These are phyloP conservation scores for Hysterium pulicare DNA, from an alignment of 2,329 filamentous ascomycete genomes.

Conservation along the genomic window DNA sequence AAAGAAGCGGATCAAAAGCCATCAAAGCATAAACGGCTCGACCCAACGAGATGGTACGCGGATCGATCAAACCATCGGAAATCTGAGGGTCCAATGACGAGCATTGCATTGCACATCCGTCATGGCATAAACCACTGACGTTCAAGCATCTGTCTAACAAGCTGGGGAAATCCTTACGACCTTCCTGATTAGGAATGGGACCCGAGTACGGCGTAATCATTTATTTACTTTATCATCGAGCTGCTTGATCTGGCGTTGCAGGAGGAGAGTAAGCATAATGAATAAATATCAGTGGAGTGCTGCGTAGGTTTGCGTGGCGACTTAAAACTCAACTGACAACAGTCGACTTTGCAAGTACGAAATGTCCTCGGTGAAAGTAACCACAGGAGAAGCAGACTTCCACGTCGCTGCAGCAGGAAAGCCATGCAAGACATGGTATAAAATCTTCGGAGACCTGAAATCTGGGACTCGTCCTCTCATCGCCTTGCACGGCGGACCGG, in stretches of 20 bases:
- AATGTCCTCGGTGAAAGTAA: neutral
- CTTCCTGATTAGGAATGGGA: neutral
- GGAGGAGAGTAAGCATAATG: neutral
- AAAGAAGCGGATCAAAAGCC: neutral
- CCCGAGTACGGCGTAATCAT: neutral
- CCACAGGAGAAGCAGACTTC: conserved; percentile 18
- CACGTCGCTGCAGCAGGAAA: conserved; percentile 28
- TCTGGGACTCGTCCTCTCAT: conserved; percentile 30
- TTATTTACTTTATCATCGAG: neutral
- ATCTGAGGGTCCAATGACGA: neutral
- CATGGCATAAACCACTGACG: neutral
- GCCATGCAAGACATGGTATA: conserved; percentile 40
- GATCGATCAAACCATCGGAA: neutral
- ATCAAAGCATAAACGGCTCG: neutral
- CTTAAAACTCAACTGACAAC: neutral
- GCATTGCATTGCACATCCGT: neutral
- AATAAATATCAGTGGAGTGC: neutral
- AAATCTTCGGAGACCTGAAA: conserved; percentile 36
- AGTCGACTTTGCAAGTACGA: neutral
- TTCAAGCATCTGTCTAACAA: neutral
- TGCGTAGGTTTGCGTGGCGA: neutral
- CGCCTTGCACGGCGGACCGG: conserved; percentile 47
- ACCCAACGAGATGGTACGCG: neutral
- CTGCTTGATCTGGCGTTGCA: neutral
- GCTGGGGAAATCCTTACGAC: neutral